These are phyloP conservation scores for Penicillium flavigenum DNA, from an alignment of 495 filamentous ascomycete genomes.

Conservation along the genomic window DNA sequence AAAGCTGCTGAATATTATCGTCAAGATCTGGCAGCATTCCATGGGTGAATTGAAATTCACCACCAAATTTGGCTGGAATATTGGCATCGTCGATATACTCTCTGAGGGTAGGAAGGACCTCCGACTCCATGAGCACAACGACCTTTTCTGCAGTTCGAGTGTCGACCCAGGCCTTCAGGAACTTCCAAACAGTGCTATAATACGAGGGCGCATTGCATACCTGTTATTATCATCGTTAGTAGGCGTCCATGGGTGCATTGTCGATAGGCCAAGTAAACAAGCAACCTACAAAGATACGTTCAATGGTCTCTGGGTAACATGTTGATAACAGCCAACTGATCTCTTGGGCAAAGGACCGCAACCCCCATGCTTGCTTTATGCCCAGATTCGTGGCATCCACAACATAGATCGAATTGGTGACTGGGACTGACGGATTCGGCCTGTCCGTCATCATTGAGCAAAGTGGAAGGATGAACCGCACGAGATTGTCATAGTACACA, in stretches of 20 bases:
- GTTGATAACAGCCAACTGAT: slow-evolving; percentile 31
- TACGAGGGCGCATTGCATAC: slow-evolving; percentile 32
- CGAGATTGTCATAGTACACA: slow-evolving; percentile 26
- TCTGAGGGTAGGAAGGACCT: slow-evolving; percentile 21
- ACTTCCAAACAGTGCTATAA: slow-evolving; percentile 28
- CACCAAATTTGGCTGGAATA: slow-evolving; percentile 29
- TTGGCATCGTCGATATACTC: slow-evolving; percentile 24
- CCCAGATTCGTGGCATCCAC: slow-evolving; percentile 27
- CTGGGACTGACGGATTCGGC: slow-evolving; percentile 9
- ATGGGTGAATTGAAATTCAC: slow-evolving; percentile 20
- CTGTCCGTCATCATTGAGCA: slow-evolving; percentile 26
- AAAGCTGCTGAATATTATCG: slow-evolving; percentile 12
- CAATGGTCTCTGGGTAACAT: slow-evolving; percentile 35
- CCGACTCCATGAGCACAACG: slow-evolving; percentile 14
- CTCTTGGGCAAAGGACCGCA: slow-evolving; percentile 25
- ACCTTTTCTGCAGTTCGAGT: slow-evolving; percentile 33
- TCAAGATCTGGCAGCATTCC: slow-evolving; percentile 30
- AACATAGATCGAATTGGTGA: slow-evolving; percentile 27
- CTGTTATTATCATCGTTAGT: slow-evolving; percentile 10
- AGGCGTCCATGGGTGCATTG: neutral
- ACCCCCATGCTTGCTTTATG: slow-evolving; percentile 31
- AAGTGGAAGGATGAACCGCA: slow-evolving; percentile 34
- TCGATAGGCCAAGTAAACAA: neutral
- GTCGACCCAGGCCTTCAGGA: slow-evolving; percentile 30
- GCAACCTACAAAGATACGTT: slow-evolving; percentile 28